Percentiles rank a stretch among this genome's conserved stretches.
phyloP scores from a whole-genome alignment of 2,329 filamentous ascomycete species.

The Colletotrichum brevisporum region DNA sequence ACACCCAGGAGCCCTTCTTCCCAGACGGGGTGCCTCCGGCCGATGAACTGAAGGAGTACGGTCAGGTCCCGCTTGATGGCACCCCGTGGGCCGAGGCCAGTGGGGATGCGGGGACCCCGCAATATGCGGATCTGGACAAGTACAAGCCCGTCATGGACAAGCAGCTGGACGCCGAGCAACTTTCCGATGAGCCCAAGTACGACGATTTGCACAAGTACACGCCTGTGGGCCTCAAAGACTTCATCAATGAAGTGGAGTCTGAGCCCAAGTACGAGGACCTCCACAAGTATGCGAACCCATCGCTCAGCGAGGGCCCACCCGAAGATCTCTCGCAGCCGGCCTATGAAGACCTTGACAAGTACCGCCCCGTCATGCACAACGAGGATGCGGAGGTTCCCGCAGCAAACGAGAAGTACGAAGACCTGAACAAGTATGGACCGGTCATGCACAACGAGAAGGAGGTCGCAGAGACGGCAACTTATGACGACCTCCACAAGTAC shows the following conservation, averaged over 20 bases:
- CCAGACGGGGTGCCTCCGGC: constrained; percentile 52
- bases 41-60: constrained; percentile 53
- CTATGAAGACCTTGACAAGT: constrained; percentile 55
- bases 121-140: constrained; percentile 48
- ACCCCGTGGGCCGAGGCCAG: constrained; percentile 43
- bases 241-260: constrained; percentile 13
- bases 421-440: constrained; percentile 43
- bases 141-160: constrained; percentile 54
- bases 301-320: constrained; percentile 27
- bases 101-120: constrained; percentile 35
- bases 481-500: constrained; percentile 56
- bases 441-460: constrained; percentile 53
- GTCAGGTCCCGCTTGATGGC: constrained; percentile 49
- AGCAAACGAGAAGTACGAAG: constrained; percentile 38
- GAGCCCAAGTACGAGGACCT: constrained; percentile 53
- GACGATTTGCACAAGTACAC: constrained; percentile 59
- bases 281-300: constrained; percentile 48
- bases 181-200: constrained; percentile 47
- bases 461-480: constrained; percentile 54
- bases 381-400: constrained; percentile 44
- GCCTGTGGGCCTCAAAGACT: constrained; percentile 44
- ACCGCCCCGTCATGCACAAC: constrained; percentile 52
- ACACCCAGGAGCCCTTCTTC: constrained; percentile 45
- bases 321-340: constrained; percentile 44
- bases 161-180: constrained; percentile 43